phyloP scores from a whole-genome alignment of 139 green algal genomes.

The Chlorella sp. region DNA sequence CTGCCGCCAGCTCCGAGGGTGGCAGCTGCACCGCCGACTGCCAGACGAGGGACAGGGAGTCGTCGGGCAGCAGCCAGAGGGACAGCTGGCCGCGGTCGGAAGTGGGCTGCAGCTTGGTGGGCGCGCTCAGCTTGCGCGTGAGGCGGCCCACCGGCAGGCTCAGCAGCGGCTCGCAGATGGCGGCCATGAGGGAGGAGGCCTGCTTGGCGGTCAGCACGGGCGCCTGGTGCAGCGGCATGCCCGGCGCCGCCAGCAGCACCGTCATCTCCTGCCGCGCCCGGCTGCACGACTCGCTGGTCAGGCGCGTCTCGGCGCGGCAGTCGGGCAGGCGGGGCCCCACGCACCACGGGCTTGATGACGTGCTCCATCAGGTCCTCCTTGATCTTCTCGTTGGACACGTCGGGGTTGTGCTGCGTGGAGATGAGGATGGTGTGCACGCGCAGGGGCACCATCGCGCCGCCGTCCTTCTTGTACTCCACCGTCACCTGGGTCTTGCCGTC shows the following conservation, averaged over 20 bases:
- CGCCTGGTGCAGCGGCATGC: no score
- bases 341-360: constrained; percentile 99
- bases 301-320: constrained; percentile 37
- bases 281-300: neutral
- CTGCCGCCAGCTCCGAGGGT: neutral
- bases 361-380: constrained; percentile 95
- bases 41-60: constrained; percentile 42
- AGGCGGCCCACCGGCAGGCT: constrained; percentile 35
- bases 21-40: constrained; percentile 11
- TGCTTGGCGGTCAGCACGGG: constrained; percentile 40
- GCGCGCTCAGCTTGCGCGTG: constrained; percentile 34
- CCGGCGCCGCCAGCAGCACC: constrained; percentile 12
- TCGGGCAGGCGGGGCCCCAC: constrained; percentile 44
- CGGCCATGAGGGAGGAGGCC: constrained; percentile 21
- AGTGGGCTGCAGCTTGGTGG: constrained; percentile 29
- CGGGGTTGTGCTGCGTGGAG: constrained; percentile 95
- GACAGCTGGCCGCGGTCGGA: constrained; percentile 26
- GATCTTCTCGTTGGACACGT: constrained; percentile 98
- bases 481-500: constrained; percentile 99
- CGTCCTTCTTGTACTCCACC: constrained; percentile 97
- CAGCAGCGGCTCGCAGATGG: constrained; percentile 48
- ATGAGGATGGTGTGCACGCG: constrained; percentile 99
- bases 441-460: constrained; percentile 88
- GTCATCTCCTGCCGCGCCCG: constrained; percentile 40
- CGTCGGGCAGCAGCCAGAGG: constrained; percentile 51